These are phyloP conservation scores for Corchorus capsularis DNA, from an alignment of 345 rosid genomes.

Conservation along the genomic window DNA sequence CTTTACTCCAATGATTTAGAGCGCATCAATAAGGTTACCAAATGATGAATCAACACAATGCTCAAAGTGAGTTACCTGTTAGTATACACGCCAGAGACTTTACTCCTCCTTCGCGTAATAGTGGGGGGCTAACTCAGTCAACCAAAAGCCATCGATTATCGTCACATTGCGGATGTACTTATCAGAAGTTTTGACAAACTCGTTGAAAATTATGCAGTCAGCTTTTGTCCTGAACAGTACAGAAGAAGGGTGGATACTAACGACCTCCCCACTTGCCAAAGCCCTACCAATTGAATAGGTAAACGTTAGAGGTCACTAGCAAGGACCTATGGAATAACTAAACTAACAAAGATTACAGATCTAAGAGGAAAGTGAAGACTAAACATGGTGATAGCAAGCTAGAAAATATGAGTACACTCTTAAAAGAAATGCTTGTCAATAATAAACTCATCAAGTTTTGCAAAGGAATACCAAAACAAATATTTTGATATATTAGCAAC, in stretches of 20 bases:
- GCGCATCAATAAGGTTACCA: not conserved
- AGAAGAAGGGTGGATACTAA: constrained; percentile 89
- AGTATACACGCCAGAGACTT: constrained; percentile 13
- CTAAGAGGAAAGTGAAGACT: constrained; percentile 6
- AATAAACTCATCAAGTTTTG: not conserved
- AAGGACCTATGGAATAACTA: constrained; percentile 7
- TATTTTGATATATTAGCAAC: constrained; percentile 31
- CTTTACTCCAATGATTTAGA: not conserved
- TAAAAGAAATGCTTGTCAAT: not conserved
- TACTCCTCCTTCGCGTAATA: constrained; percentile 56
- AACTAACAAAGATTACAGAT: constrained; percentile 11
- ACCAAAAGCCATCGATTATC: constrained; percentile 78
- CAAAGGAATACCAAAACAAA: constrained; percentile 15
- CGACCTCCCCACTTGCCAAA: constrained; percentile 79
- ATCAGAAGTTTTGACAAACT: constrained; percentile 74
- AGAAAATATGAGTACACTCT: not conserved
- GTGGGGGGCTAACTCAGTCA: constrained; percentile 88
- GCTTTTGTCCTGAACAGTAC: constrained; percentile 68
- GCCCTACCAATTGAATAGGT: constrained; percentile 58
- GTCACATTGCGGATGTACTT: constrained; percentile 79
- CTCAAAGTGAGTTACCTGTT: constrained; percentile 20
- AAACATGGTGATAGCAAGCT: constrained; percentile 8
- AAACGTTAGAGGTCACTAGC: constrained; percentile 5
- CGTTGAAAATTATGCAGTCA: constrained; percentile 82
- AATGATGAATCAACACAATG: not conserved